These are phyloP conservation scores for Exophiala lecanii-corni DNA, from an alignment of 2,329 filamentous ascomycete species.

Conservation along the genomic window DNA sequence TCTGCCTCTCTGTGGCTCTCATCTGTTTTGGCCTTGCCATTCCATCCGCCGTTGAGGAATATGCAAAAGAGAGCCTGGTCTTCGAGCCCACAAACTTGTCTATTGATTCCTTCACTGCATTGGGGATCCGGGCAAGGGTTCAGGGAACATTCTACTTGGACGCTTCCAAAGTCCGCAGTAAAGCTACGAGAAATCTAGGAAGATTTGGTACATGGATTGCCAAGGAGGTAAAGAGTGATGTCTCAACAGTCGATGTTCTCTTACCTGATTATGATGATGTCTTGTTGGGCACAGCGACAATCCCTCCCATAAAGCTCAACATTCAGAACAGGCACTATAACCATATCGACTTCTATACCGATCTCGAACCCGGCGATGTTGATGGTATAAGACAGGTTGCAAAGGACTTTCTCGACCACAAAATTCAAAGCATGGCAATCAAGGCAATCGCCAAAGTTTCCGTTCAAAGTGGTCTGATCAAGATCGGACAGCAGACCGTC, in stretches of 20 bases:
- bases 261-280: slow-evolving; percentile 77
- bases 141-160: slow-evolving; percentile 80
- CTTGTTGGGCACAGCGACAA: slow-evolving; percentile 67
- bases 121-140: slow-evolving; percentile 73
- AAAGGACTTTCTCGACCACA: slow-evolving; percentile 83
- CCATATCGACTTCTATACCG: slow-evolving; percentile 70
- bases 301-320: slow-evolving; percentile 72
- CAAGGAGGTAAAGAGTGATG: slow-evolving; percentile 66
- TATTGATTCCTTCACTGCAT: slow-evolving; percentile 74
- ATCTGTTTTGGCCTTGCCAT: slow-evolving; percentile 78
- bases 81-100: slow-evolving; percentile 80
- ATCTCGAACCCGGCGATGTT: slow-evolving; percentile 70
- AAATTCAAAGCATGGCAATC: slow-evolving; percentile 65
- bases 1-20: slow-evolving; percentile 59
- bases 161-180: slow-evolving; percentile 66
- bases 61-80: slow-evolving; percentile 76
- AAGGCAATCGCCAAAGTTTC: slow-evolving; percentile 68
- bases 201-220: slow-evolving; percentile 76
- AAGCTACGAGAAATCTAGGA: slow-evolving; percentile 69
- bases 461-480: slow-evolving; percentile 73
- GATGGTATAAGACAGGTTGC: slow-evolving; percentile 74
- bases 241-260: slow-evolving; percentile 69
- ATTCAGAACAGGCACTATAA: slow-evolving; percentile 75
- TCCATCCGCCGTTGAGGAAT: slow-evolving; percentile 75
- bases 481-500: slow-evolving; percentile 71